Base-by-base conservation (phyloP, 2,329 filamentous ascomycete species). In the Rhytidhysteron rufulum region DNA sequence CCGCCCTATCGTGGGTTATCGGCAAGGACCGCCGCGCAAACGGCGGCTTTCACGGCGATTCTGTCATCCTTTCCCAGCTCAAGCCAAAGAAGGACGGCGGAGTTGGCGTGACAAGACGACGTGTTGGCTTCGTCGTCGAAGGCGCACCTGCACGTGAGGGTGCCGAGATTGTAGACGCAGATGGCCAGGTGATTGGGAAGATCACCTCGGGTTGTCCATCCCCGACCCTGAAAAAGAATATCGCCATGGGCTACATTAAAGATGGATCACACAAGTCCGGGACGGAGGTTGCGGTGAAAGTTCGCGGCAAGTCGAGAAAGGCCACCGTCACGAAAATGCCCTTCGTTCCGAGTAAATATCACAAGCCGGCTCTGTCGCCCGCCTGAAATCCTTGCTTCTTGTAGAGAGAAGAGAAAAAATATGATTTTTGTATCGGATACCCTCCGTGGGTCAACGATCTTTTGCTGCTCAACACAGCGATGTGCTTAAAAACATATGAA, bases 221-320 rank as follows among this genome's bases (percentile, higher is more conserved):
- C 60, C 93, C 93, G 2, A 87, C 85, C 0, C 71, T 96, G 34
- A 83, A 83, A 49, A 85, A 85, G 73, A 96, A 97, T 66, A 91
- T 98, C 47, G 89, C 91, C 41, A 98, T 98, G 93, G 93, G 84
- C 0, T 95, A 95, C 61, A 75, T 96, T 59, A 80, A 82, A 67
- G 82, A 86, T 48, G 88, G 88, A 0, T 69, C 83, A 62, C 88
- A 95, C 65, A 94, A 94, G 76, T 75, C 79, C 22, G 89, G 88
- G 9, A 95, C 88, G 1, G 83, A 91, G 69, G 71, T 95, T 5
- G 78, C 82, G 15, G 82, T 95, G 4, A 65, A 88, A 29, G 83
- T 95, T 2, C 74, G 90, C 39, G 89, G 88, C 16, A 86, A 83
- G 70, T 73, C 78, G 60, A 80, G 88, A 54, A 82, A 81, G 67